Base-by-base conservation (phyloP, 768 basidiomycete genomes). In the Mycena galopus region DNA sequence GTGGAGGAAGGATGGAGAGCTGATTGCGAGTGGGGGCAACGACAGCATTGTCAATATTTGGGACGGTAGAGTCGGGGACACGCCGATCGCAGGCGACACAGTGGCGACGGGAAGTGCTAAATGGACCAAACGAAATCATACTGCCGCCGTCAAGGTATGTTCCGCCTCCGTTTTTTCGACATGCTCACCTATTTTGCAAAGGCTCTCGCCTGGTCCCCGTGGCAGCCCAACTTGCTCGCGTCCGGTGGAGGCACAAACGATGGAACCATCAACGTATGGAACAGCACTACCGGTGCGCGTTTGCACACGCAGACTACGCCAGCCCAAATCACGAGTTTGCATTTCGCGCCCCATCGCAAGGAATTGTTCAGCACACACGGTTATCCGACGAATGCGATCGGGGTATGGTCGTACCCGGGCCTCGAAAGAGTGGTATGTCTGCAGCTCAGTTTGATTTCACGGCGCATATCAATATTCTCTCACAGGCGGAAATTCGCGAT, bases 21-120 rank as follows among this genome's bases (percentile, higher is more conserved):
- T 97, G 23, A 87, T 99, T 27, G 97, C 97, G 0, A 96, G 95
- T 75, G 97, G 97, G 2, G 97, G 96, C 0, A 98, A 99, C 78
- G 98, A 99, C 81, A 98, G 99, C 73, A 96, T 98, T 23, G 96
- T 99, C 65, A 97, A 98, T 78, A 93, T 98, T 61, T 99, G 97
- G 97, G 97, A 99, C 76, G 94, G 93, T 8, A 88, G 94, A 65
- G 85, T 94, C 0, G 89, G 90, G 0, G 89, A 90, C 72, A 88
- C 88, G 59, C 60, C 74, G 4, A 59, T 69, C 19, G 73, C 27
- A 42, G 73, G 73, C 1, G 85, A 81, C 4, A 84, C 85, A 71
- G 86, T 86, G 16, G 83, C 88, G 4, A 80, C 88, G 21, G 91
- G 88, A 3, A 88, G 82, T 79, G 91, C 96, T 0, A 96, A 96